These are phyloP conservation scores for Rhynchospora breviuscula DNA, from an alignment of 176 grass and related monocot species.

Conservation along the genomic window DNA sequence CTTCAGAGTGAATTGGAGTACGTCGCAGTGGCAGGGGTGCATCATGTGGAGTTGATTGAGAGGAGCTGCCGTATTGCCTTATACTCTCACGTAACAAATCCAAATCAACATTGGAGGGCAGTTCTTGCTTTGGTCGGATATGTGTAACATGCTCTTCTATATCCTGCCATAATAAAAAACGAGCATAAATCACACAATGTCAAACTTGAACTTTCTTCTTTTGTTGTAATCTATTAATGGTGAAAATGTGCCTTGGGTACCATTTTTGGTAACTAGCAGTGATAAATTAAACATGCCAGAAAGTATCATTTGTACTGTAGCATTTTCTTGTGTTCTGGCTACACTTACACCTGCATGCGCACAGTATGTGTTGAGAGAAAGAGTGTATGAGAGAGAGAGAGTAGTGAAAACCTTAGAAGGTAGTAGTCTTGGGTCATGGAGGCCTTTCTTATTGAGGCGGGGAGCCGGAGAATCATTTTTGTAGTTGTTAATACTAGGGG, in stretches of 20 bases:
- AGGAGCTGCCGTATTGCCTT: constrained; percentile 15
- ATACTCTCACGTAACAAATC: constrained; percentile 15
- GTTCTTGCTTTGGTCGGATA: constrained; percentile 15
- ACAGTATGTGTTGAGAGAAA: neutral
- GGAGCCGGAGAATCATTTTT: constrained; percentile 6
- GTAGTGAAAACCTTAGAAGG: constrained; percentile 16
- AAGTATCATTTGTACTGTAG: neutral
- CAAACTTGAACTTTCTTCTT: neutral
- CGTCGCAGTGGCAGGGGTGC: neutral
- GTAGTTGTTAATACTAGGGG: constrained; percentile 8
- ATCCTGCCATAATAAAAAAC: constrained; percentile 3
- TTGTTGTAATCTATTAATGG: neutral
- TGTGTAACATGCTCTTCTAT: neutral
- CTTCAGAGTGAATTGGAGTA: constrained; percentile 5
- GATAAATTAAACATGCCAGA: neutral
- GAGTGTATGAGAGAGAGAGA: neutral
- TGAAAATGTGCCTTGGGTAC: neutral
- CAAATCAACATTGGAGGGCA: constrained; percentile 4
- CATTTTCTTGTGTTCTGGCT: neutral
- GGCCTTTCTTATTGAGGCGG: neutral
- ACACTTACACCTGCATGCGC: neutral
- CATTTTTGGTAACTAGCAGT: neutral
- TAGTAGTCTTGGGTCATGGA: constrained; percentile 17
- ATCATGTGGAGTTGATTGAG: constrained; percentile 18
- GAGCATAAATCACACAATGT: neutral